Evolutionary conservation across 805 yeast species (phyloP), one percentile per base, ranked within the genome.

Genomic region (Yarrowia sp.): DNA sequence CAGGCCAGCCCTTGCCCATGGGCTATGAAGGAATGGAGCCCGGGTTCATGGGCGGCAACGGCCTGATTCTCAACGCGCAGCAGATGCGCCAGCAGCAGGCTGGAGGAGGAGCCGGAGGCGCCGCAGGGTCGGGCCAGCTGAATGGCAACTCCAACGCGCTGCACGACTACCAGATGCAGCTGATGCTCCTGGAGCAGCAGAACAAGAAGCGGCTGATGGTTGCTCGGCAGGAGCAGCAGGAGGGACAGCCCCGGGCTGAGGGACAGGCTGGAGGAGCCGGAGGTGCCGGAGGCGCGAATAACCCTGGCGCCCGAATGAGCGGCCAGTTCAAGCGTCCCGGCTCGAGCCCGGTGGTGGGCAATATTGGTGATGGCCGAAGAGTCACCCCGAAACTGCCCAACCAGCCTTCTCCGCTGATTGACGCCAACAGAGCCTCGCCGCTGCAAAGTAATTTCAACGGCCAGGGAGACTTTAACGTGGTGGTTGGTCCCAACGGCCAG

Each of bases 131-230:
- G 42, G 70, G 67, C 49, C 75, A 75, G 71, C 80, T 78, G 68
- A 82, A 82, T 12, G 73, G 70, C 52, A 76, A 76, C 71, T 80
- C 79, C 68, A 83, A 82, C 73, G 93, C 94, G 1, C 79, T 91
- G 46, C 91, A 88, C 72, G 96, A 91, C 74, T 91, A 91, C 76
- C 96, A 91, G 76, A 87, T 86, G 81, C 94, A 90, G 76, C 79
- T 90, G 71, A 84, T 89, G 84, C 75, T 88, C 66, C 78, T 91
- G 74, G 96, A 91, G 73, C 85, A 85, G 70, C 93, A 90, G 75
- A 91, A 89, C 76, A 87, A 88, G 74, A 86, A 85, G 75, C 82
- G 90, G 67, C 79, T 89, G 43, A 68, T 76, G 72, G 77, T 74
- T n/a, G 78, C 79, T 15, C 74, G 78, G n/a, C 79, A 77, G 67